phyloP scores from a whole-genome alignment of 192 early-diverging fungal species.

The Rhizophagus prolifer region DNA sequence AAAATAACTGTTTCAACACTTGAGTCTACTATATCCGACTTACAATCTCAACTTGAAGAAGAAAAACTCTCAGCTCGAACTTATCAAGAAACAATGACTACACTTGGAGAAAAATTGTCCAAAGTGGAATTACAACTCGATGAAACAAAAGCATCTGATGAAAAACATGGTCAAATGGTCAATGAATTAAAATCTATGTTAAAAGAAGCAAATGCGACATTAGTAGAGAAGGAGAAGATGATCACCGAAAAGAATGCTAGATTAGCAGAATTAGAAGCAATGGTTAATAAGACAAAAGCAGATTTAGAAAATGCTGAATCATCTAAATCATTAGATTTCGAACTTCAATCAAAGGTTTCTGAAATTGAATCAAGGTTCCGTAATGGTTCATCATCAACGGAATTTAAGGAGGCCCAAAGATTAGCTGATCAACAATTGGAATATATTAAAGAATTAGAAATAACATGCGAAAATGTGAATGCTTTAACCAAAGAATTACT shows the following conservation, averaged over 20 bases:
- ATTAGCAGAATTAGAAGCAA: neutral
- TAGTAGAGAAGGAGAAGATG: neutral
- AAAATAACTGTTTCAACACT: neutral
- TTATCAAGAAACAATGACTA: neutral
- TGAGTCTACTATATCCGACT: neutral
- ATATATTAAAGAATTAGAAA: neutral
- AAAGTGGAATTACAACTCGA: constrained; percentile 15
- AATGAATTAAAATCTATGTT: constrained; percentile 4
- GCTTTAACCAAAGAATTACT: neutral
- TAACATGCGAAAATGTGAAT: neutral
- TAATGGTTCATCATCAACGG: neutral
- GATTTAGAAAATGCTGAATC: neutral
- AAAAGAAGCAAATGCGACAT: neutral
- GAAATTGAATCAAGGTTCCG: too few species aligned
- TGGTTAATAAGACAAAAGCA: neutral
- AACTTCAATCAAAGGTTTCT: neutral
- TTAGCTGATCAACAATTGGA: neutral
- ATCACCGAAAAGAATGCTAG: neutral
- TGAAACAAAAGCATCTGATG: constrained; percentile 1
- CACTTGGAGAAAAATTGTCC: constrained; percentile 2
- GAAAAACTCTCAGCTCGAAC: neutral
- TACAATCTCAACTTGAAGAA: constrained; percentile 1
- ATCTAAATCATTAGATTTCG: neutral
- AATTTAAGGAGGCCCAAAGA: neutral
- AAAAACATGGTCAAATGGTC: neutral